These are phyloP conservation scores for Candolleomyces eurysporus DNA, from an alignment of 768 basidiomycete species.

Conservation along the genomic window DNA sequence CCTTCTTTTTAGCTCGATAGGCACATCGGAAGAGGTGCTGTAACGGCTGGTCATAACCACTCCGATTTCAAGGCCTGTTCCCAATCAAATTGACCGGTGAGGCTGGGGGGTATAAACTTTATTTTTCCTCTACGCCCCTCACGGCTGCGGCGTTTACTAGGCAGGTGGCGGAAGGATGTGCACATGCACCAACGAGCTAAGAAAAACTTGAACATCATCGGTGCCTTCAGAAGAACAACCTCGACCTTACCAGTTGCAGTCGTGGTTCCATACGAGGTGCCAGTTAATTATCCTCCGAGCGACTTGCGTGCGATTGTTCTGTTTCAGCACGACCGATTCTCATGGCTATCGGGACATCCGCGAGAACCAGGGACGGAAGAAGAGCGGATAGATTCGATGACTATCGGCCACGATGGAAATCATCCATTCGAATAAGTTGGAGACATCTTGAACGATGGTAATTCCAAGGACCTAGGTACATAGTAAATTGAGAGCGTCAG, in stretches of 20 bases:
- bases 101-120: too few relatives aligned
- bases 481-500: neutral
- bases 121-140: too few relatives aligned
- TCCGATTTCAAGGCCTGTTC: neutral
- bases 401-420: neutral
- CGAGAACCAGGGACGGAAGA: neutral
- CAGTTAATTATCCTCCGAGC: neutral
- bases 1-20: constrained; percentile 3
- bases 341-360: neutral
- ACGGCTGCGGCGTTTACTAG: too few relatives aligned
- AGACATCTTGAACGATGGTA: neutral
- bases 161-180: too few relatives aligned
- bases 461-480: neutral
- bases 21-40: neutral
- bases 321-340: neutral
- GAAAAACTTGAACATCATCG: neutral
- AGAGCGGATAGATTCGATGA: constrained; percentile 3
- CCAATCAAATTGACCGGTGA: neutral
- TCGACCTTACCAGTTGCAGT: too few relatives aligned
- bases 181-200: too few relatives aligned
- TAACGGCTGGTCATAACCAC: neutral
- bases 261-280: too few relatives aligned
- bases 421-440: neutral
- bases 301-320: neutral
- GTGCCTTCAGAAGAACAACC: neutral